Base-by-base conservation (phyloP, 805 yeast species). In the Pichia pseudocactophila region DNA sequence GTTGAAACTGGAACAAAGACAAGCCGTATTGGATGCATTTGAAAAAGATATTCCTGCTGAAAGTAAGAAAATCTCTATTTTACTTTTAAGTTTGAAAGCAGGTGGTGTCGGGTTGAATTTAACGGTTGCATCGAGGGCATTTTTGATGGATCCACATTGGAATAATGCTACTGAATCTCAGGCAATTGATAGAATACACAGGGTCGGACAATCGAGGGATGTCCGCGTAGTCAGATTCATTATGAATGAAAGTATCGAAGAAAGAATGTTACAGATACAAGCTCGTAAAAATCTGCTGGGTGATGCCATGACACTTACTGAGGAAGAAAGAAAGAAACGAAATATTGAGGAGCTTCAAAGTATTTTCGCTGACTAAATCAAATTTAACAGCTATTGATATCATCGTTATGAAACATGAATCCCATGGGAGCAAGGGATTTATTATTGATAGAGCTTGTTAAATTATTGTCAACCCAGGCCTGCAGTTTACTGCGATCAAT, bases 131-230 rank as follows among this genome's bases (percentile, higher is more conserved):
- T 81, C 85, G 0, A 71, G 75, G 30, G 97, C 94, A 2, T 87
- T 79, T 52, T 71, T 89, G 74, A 82, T 90, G 86, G 97, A 89
- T 55, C 96, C 97, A 0, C 89, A 96, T 92, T 89, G 97, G 97
- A 84, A 92, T 26, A 94, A 86, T 36, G 85, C 95, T 38, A 77
- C 82, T 41, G 96, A 87, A 54, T 86, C 84, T 39, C 96, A 87
- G 59, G 96, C 96, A 0, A 84, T 88, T 46, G 96, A 88, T 62
- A 62, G 97, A 53, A 73, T 90, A 15, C 96, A 89, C 56, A 72
- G 97, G 51, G 84, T 90, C 56, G 97, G 97, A 0, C 97, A 89
- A 57, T 65, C 66, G 10, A 73, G 69, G 20, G 71, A 70, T 34
- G 97, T 90, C 12, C 76, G 74, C 47, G 88, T 89, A 26, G 68